Base-by-base conservation (phyloP, 805 yeast genomes). In the Jamesozyma hellenica region DNA sequence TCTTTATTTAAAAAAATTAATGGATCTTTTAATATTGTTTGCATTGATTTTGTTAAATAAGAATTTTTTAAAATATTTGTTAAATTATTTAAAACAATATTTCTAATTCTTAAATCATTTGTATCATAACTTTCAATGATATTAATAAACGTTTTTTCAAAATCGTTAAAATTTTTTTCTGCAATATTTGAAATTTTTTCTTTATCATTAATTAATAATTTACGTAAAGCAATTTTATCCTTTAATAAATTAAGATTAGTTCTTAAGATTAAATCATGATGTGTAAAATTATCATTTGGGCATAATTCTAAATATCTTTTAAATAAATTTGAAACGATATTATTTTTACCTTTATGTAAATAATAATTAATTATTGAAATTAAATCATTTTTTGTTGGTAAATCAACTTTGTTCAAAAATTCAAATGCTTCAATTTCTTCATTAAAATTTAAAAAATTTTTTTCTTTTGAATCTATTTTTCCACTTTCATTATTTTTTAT, bases 351-450 rank as follows among this genome's bases (percentile, higher is more conserved):
- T 30, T 38, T 42, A 25, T 43, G 48, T 2, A 61, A 29, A 34
- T 54, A 52, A 12, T 50, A 49, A 6, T 57, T 49, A 4, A 62
- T 41, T 0, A 64, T 41, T 4, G 49, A 42, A 1, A 56, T 36
- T 35, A 52, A 52, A 32, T 60, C 65, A 3, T 46, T 36, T 18
- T 48, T 50, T 1, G 55, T 47, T 1, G 59, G 56, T 18, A 37
- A 38, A 28, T 58, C 60, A 30, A 44, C 40, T 35, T 51, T 48
- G 42, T 62, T 58, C 12, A 66, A 43, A 40, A 48, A 60, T 1
- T 34, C 39, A 21, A 57, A 42, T 0, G 58, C 66, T n/a, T 55
- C 59, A 8, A 48, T 49, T 38, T 63, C 64, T 11, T 51, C 35
- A 4, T 50, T 35, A 32, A 58, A 58, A 3, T 35, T 46, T 14